Evolutionary conservation across 495 filamentous ascomycete species (phyloP), one percentile per base, ranked within the genome.

Genomic region (Talaromyces ruber): DNA sequence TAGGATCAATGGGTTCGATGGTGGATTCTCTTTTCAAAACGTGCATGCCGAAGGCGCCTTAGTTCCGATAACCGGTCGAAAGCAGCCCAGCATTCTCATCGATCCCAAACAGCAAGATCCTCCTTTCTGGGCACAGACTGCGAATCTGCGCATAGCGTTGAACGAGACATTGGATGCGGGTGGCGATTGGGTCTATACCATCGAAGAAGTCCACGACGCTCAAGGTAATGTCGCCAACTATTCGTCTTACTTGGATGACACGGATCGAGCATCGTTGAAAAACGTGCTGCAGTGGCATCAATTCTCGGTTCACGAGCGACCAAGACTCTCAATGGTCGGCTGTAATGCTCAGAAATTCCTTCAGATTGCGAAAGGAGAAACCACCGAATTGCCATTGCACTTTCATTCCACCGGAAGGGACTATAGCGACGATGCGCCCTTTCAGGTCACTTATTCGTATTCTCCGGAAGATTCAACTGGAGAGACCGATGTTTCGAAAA

Each of bases 151-250:
- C 28, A 86, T 98, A 12, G 84, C 89, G 2, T 74, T 98, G 56
- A 97, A 96, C 65, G 94, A 98, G 69, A 92, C 92, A 22, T 81
- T 98, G 75, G 82, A 81, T 59, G 73, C 78, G 12, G 80, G 86
- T 47, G 94, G 94, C 43, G 77, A 84, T 18, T 98, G 93, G 93
- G 76, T 86, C 60, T 98, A 97, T 66, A 86, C 86, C 3, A 86
- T 98, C 45, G 92, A 97, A 68, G 90, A 96, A 69, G 91, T 98
- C 29, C 82, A 88, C 60, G 94, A 98, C 79, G 94, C 84, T 9
- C 86, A 88, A 62, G 94, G 93, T 16, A 98, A 98, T 66, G 72
- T 88, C 43, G 87, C 91, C 60, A 91, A 87, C 60, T 98, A 96
- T 69, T 82, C 87, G n/a, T 74, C 76, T 6, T 56, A 73, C 26